Evolutionary conservation across 805 yeast genomes (phyloP).

Genomic region (Pichia occidentalis): DNA sequence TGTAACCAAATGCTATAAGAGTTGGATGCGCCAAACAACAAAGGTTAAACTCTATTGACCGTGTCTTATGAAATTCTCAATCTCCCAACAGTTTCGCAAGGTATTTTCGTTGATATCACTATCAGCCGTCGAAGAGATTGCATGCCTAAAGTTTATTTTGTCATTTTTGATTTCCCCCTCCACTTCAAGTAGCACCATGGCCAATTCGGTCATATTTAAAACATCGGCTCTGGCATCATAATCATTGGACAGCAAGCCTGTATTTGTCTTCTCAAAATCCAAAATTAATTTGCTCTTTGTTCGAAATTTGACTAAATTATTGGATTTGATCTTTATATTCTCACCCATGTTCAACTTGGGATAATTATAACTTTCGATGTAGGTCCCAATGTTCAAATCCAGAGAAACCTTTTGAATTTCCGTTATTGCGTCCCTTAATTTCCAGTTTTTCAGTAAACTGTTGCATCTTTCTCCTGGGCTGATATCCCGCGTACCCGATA

Average conservation of each 20-base stretch:
- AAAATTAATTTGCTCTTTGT: background rate
- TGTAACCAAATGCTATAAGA: too few species aligned
- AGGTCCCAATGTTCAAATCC: background rate
- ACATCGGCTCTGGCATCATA: slow-evolving; percentile 9
- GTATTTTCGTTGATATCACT: background rate
- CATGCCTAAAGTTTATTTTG: too few species aligned
- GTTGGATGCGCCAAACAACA: too few species aligned
- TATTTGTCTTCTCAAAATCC: slow-evolving; percentile 7
- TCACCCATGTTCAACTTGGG: background rate
- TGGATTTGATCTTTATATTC: background rate
- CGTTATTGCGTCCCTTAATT: background rate
- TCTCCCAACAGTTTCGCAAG: slow-evolving; percentile 4
- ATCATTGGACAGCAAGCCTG: slow-evolving; percentile 5
- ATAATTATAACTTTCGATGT: background rate
- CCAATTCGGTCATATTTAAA: too few species aligned
- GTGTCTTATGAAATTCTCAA: slow-evolving; percentile 3
- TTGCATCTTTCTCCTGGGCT: background rate
- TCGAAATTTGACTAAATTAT: background rate
- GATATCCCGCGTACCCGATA: background rate
- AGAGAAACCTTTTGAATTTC: background rate
- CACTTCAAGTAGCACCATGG: too few species aligned
- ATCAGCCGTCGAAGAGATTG: too few species aligned
- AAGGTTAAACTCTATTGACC: too few species aligned
- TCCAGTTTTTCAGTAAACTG: slow-evolving; percentile 3
- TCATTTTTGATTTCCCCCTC: too few species aligned